Evolutionary conservation across 768 basidiomycete genomes (phyloP), one percentile per base, ranked within the genome.

Genomic region (Kwoniella sp.): DNA sequence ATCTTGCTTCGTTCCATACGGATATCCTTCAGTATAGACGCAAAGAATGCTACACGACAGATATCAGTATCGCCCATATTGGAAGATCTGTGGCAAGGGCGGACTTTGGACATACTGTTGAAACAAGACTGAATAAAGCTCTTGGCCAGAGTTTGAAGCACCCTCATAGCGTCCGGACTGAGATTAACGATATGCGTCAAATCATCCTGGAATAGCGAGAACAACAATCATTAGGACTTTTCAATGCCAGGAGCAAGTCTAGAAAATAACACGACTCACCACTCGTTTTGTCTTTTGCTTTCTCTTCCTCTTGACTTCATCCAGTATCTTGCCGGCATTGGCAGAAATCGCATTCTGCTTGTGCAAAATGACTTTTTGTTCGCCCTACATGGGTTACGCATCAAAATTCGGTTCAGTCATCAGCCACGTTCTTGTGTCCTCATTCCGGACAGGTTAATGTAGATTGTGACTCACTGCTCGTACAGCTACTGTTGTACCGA

Each of bases 41-140:
- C 82, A 53, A 98, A 85, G 81, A 98, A 94, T n/a, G 87, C 92
- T 96, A n/a, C n/a, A n/a, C n/a, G n/a, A n/a, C n/a, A n/a, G n/a
- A n/a, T n/a, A n/a, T n/a, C n/a, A n/a, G n/a, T n/a, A n/a, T n/a
- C n/a, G n/a, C n/a, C n/a, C n/a, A n/a, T n/a, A n/a, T n/a, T n/a
- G n/a, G n/a, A n/a, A n/a, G n/a, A n/a, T n/a, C n/a, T n/a, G n/a
- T n/a, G n/a, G n/a, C n/a, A n/a, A n/a, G n/a, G n/a, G n/a, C n/a
- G n/a, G n/a, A n/a, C n/a, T n/a, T n/a, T n/a, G n/a, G 58, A 63
- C 15, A 67, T n/a, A 94, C 94, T 83, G 81, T 96, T 96, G 82
- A 96, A 95, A 74, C 90, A 90, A 25, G 85, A 85, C 71, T 89
- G 86, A 19, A 96, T 72, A 77, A 96, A 94, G 46, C 86, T 84